Percentiles rank a stretch among this genome's conserved stretches.
Evolutionary conservation across 805 yeast genomes (phyloP).

Genomic region (Millerago galiae): DNA sequence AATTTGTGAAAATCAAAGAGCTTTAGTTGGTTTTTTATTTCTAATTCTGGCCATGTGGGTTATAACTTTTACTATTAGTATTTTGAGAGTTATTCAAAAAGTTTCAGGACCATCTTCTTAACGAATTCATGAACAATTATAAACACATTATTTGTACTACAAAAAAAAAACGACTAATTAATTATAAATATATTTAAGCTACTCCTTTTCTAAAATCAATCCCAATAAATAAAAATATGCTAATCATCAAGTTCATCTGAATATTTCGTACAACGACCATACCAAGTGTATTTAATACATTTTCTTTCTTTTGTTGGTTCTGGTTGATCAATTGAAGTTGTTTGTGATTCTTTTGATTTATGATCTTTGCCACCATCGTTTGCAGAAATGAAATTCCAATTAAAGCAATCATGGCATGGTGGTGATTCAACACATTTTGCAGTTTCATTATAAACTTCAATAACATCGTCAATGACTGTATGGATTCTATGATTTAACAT

Average conservation of each 20-base stretch:
- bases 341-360: neutral
- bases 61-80: slow-evolving; percentile 73
- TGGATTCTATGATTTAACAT: slow-evolving; percentile 85
- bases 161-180: too few relatives aligned
- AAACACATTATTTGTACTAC: too few relatives aligned
- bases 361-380: slow-evolving; percentile 10
- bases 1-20: slow-evolving; percentile 74
- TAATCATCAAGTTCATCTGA: slow-evolving; percentile 8
- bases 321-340: slow-evolving; percentile 2
- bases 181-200: too few relatives aligned
- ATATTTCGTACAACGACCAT: slow-evolving; percentile 52
- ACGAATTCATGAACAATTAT: neutral
- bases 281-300: slow-evolving; percentile 35
- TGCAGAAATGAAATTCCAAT: slow-evolving; percentile 71
- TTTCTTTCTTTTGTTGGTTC: slow-evolving; percentile 20
- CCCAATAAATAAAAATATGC: neutral
- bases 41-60: slow-evolving; percentile 78
- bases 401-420: slow-evolving; percentile 84
- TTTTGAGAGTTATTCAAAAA: slow-evolving; percentile 72
- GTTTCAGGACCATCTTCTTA: slow-evolving; percentile 27
- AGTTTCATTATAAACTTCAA: slow-evolving; percentile 65
- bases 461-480: slow-evolving; percentile 78
- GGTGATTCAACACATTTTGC: slow-evolving; percentile 71
- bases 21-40: slow-evolving; percentile 73
- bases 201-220: too few relatives aligned